phyloP scores from a whole-genome alignment of 2,329 filamentous ascomycete species.

The Graphilbum ipis-grandicollis region DNA sequence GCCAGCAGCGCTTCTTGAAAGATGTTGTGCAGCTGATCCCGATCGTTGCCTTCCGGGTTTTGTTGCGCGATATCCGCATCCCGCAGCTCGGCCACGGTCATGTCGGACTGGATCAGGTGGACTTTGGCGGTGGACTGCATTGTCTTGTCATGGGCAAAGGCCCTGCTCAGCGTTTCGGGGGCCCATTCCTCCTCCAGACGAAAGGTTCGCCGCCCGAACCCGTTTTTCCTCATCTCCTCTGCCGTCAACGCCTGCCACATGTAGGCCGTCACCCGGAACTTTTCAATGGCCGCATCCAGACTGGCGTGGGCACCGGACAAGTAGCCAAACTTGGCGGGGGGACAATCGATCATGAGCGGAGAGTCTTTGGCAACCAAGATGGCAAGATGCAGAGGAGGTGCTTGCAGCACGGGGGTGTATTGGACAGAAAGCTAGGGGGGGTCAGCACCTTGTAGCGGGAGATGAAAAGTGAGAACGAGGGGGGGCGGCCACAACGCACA shows the following conservation, averaged over 20 bases:
- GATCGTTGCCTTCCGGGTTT: constrained; percentile 47
- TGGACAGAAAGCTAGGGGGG: constrained; percentile 66
- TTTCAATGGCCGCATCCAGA: constrained; percentile 61
- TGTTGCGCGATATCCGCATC: constrained; percentile 65
- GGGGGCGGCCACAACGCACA: too few relatives aligned
- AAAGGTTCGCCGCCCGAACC: constrained; percentile 69
- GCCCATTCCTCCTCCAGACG: constrained; percentile 92
- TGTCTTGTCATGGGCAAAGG: constrained; percentile 49
- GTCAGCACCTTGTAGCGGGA: constrained; percentile 47
- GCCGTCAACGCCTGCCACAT: constrained; percentile 93
- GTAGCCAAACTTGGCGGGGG: constrained; percentile 53
- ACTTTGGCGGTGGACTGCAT: constrained; percentile 85
- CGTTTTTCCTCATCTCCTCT: constrained; percentile 86
- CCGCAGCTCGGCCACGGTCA: constrained; percentile 69
- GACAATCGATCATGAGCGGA: constrained; percentile 64
- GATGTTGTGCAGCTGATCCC: constrained; percentile 61
- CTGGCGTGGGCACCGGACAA: constrained; percentile 51
- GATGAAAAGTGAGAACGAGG: too few relatives aligned
- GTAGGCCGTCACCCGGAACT: constrained; percentile 87
- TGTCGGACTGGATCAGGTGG: constrained; percentile 65
- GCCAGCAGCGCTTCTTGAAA: constrained; percentile 59
- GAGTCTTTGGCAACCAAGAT: constrained; percentile 81
- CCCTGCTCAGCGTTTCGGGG: constrained; percentile 57
- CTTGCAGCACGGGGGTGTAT: constrained; percentile 60
- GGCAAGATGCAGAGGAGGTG: constrained; percentile 77